Conservation (phyloP, 768 basidiomycete genomes). For the Lyophyllum decastes region DNA sequence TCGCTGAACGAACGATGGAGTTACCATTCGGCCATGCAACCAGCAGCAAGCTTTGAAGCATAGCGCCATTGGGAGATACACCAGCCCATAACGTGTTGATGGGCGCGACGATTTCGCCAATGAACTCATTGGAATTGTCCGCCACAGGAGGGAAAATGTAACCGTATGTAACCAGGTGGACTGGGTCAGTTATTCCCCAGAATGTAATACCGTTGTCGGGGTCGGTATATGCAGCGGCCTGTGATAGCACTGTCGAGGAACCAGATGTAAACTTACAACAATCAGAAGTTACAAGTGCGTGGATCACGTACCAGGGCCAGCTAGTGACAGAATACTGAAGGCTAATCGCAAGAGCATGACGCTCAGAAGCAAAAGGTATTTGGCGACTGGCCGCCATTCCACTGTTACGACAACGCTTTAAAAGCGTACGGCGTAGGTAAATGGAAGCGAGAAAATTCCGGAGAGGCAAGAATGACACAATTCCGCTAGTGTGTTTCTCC, state of each 20-base stretch:
- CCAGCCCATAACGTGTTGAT: slow-evolving; percentile 60
- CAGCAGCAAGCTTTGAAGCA: slow-evolving; percentile 56
- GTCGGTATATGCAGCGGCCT: slow-evolving; percentile 49
- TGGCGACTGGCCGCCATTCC: slow-evolving; percentile 1
- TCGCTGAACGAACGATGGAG: slow-evolving; percentile 51
- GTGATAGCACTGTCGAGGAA: slow-evolving; percentile 38
- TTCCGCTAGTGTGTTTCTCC: slow-evolving; percentile 11
- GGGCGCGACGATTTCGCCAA: slow-evolving; percentile 63
- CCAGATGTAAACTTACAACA: not conserved
- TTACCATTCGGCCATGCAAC: slow-evolving; percentile 64
- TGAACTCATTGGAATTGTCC: slow-evolving; percentile 50
- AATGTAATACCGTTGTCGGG: slow-evolving; percentile 59
- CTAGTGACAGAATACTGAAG: slow-evolving; percentile 39
- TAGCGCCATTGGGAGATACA: slow-evolving; percentile 51
- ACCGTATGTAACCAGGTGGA: slow-evolving; percentile 45
- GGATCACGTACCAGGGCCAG: slow-evolving; percentile 38
- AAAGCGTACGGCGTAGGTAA: slow-evolving; percentile 7
- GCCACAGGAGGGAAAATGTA: slow-evolving; percentile 53
- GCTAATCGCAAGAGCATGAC: slow-evolving; percentile 34
- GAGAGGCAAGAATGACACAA: slow-evolving; percentile 17
- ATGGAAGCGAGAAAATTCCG: slow-evolving; percentile 27
- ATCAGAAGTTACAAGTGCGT: not conserved
- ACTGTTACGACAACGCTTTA: slow-evolving; percentile 16
- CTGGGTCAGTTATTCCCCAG: slow-evolving; percentile 43
- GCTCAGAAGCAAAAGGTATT: slow-evolving; percentile 14